Evolutionary conservation across 2,329 filamentous ascomycete species (phyloP), one percentile per base, ranked within the genome.

Genomic region (Cordyceps tenuipes): DNA sequence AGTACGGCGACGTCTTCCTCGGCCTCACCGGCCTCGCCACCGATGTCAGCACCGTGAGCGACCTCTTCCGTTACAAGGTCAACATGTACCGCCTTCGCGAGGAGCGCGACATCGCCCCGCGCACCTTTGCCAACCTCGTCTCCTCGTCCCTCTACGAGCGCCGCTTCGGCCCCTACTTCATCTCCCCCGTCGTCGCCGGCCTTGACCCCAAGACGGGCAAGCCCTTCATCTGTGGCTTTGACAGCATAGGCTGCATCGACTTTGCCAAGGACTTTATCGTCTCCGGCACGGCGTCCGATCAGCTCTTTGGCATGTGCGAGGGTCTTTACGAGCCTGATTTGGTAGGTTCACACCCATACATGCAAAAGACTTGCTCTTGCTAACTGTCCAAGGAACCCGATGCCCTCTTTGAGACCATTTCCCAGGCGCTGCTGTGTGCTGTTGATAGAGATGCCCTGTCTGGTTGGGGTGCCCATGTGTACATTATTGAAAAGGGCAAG

Each of bases 401-500:
- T 66, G 92, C 96, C 69, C 86, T 99, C 56, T 99, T 99, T 77
- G 94, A 99, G 80, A 99, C 94, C 64, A 91, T 97, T 73, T 97
- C 94, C 52, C 94, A 99, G 78, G 87, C 93, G 57, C 82, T 99
- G 62, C 82, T 99, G 68, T 97, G 95, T 76, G 94, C 94, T 62
- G 90, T 97, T 61, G 94, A 99, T 76, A 85, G 94, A 78, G 94
- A 99, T 76, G 94, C 94, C 57, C 82, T 99, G 64, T 97, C 93
- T 43, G 94, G 94, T 65, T 97, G 94, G 94, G 94, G 94, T 73
- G 94, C 94, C 44, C 91, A 99, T 72, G 94, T 99, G 68, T 99
- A 97, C 79, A 96, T 99, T 72, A 96, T 99, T 75, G 94, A 97
- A 82, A 99, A 99, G 84, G 92, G 96, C 80, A 97, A 97, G 89